Conservation (phyloP, 768 basidiomycete genomes). For the Mrakia frigida region DNA sequence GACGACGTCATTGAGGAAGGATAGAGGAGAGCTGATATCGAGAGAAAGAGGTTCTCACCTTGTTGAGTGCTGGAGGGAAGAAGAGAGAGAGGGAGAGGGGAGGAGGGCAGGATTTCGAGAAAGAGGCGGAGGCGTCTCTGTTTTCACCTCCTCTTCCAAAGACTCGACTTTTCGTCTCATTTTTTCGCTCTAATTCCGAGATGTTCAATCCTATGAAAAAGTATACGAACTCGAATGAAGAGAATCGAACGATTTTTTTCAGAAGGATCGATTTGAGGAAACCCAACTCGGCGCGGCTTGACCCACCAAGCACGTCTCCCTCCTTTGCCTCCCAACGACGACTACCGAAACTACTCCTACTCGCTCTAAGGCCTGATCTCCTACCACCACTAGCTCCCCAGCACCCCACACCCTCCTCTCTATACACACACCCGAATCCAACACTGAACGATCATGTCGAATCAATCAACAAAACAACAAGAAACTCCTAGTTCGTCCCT, state of each 20-base stretch:
- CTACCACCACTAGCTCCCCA: neutral
- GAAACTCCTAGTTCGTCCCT: neutral
- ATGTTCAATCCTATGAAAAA: too few species aligned
- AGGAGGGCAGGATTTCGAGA: too few species aligned
- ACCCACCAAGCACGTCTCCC: neutral
- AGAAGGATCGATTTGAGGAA: too few species aligned
- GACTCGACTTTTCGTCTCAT: neutral
- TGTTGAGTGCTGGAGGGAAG: slow-evolving; percentile 10
- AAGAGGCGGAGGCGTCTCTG: too few species aligned
- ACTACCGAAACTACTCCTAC: neutral
- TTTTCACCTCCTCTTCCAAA: too few species aligned
- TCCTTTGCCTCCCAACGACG: neutral
- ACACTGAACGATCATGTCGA: neutral
- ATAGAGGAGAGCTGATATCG: neutral
- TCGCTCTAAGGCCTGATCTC: neutral
- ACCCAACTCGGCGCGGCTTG: too few species aligned
- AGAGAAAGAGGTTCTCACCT: neutral
- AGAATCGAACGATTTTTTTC: too few species aligned
- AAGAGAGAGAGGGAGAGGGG: neutral
- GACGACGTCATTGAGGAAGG: neutral
- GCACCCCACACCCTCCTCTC: neutral
- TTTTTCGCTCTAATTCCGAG: too few species aligned
- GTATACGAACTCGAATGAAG: neutral
- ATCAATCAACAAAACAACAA: neutral
- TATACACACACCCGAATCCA: neutral